A percentile compares a stretch with the other conserved stretches of the same genome.
Conservation (phyloP, 1,284 basidiomycete species). For the Wallemia mellicola region DNA sequence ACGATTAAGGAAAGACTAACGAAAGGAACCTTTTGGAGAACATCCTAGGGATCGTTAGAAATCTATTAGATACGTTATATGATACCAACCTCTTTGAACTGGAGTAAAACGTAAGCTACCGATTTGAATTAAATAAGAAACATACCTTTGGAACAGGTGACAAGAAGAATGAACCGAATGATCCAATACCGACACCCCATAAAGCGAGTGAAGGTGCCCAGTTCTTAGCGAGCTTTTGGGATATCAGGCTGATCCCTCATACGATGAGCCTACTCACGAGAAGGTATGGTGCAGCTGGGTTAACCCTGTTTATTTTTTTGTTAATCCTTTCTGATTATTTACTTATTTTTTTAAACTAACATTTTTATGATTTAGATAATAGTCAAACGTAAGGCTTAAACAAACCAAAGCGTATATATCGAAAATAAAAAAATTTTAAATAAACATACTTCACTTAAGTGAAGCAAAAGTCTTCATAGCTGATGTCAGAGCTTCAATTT, state of each 20-base stretch:
- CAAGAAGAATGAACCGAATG: not conserved
- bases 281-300: not conserved
- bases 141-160: not conserved
- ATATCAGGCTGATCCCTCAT: no score
- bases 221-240: not conserved
- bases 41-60: not conserved
- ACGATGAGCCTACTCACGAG: not conserved
- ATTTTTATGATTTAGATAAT: no score
- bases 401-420: no score
- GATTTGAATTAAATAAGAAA: no score
- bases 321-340: no score
- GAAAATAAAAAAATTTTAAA: no score
- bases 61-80: not conserved
- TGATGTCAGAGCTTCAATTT: conserved; percentile 15
- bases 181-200: not conserved
- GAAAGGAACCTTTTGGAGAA: not conserved
- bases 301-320: not conserved
- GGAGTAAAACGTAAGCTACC: no score
- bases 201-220: not conserved
- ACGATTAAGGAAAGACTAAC: not conserved
- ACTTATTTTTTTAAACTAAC: no score
- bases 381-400: no score
- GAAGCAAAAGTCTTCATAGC: conserved; percentile 16
- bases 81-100: not conserved
- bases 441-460: conserved; percentile 4